phyloP scores from a whole-genome alignment of 495 filamentous ascomycete genomes.

The Aspergillus bridgeri region DNA sequence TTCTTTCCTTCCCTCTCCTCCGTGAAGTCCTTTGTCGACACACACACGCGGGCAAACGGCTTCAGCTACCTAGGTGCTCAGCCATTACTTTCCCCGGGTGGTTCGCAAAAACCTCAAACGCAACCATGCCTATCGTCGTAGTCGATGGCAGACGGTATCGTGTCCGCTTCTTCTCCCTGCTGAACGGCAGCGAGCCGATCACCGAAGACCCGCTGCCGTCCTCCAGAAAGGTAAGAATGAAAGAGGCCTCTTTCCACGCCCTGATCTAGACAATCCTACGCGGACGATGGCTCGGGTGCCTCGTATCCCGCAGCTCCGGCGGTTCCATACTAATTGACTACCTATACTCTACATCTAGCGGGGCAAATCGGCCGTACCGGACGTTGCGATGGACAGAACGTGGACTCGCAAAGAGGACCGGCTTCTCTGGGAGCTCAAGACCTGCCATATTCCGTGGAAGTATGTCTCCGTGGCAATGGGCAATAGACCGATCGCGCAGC shows the following conservation, averaged over 20 bases:
- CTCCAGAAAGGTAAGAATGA: not conserved
- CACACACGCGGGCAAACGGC: too few species aligned
- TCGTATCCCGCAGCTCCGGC: not conserved
- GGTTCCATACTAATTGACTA: not conserved
- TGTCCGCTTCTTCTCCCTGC: constrained; percentile 12
- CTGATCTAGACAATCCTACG: too few species aligned
- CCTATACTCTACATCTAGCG: not conserved
- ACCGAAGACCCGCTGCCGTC: not conserved
- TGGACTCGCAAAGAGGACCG: constrained; percentile 27
- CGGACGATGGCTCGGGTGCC: not conserved
- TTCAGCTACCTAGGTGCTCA: too few species aligned
- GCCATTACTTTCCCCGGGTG: not conserved
- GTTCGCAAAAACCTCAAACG: not conserved
- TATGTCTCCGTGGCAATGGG: constrained; percentile 20
- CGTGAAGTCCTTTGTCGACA: not conserved
- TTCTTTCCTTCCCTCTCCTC: not conserved
- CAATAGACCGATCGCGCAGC: constrained; percentile 13
- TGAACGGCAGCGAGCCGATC: constrained; percentile 1
- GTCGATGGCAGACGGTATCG: constrained; percentile 12
- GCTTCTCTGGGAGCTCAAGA: constrained; percentile 18
- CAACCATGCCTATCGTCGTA: constrained; percentile 15
- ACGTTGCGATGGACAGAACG: not conserved
- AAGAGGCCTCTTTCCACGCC: not conserved
- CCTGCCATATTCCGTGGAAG: constrained; percentile 22
- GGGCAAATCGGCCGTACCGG: not conserved